Percentiles rank a stretch among this genome's conserved stretches.
phyloP scores from a whole-genome alignment of 139 green algal species.

The Mesostigma viride region DNA sequence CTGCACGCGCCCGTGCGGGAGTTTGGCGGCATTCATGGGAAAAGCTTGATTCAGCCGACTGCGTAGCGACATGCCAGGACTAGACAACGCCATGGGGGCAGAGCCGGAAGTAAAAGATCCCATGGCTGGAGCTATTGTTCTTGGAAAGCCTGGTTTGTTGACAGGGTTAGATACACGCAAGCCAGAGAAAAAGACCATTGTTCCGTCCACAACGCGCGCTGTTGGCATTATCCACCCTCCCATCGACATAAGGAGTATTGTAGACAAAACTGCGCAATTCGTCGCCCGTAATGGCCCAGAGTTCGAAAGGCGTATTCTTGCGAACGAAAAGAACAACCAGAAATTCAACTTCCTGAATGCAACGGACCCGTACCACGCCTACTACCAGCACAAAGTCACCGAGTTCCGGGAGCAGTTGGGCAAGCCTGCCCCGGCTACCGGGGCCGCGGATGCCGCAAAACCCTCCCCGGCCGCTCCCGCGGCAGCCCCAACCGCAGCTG shows the following conservation, averaged over 20 bases:
- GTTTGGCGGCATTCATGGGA: too few species aligned
- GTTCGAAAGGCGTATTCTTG: conserved; percentile 89
- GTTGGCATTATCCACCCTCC: conserved; percentile 89
- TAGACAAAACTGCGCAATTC: conserved; percentile 97
- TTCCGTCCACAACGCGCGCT: too few species aligned
- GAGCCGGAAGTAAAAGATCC: too few species aligned
- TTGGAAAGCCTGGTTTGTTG: too few species aligned
- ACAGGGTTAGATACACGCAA: too few species aligned
- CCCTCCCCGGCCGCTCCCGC: conserved; percentile 18
- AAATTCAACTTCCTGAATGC: conserved; percentile 95
- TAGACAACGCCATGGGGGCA: too few species aligned
- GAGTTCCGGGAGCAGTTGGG: conserved; percentile 40
- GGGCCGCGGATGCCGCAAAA: not conserved
- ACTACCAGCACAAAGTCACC: conserved; percentile 74
- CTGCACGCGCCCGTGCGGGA: too few species aligned
- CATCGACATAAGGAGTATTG: conserved; percentile 85
- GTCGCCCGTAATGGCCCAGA: conserved; percentile 87
- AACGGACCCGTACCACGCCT: conserved; percentile 90
- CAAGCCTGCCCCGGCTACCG: conserved; percentile 7
- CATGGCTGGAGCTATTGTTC: too few species aligned
- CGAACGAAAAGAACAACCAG: conserved; percentile 78
- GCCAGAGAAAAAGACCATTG: too few species aligned
- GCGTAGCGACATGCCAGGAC: too few species aligned
- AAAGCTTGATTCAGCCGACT: too few species aligned
- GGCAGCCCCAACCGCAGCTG: conserved; percentile 5